phyloP scores from a whole-genome alignment of 441 rosid genomes.

The Populus hybrid region DNA sequence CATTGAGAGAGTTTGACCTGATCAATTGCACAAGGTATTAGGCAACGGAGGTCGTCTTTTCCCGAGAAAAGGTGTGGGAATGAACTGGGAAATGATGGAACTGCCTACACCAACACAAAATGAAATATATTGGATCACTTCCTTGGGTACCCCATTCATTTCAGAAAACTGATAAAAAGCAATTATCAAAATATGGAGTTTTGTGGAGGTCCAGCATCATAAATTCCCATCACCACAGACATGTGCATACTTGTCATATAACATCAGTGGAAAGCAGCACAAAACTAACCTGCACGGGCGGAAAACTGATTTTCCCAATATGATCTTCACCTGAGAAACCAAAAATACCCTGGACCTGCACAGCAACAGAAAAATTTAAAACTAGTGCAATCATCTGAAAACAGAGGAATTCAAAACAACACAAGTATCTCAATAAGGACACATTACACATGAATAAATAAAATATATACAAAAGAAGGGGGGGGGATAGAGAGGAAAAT shows the following conservation, averaged over 20 bases:
- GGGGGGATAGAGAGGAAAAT: background rate
- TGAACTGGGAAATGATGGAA: conserved; percentile 87
- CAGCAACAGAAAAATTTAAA: conserved; percentile 13
- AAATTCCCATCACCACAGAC: background rate
- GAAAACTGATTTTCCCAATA: conserved; percentile 90
- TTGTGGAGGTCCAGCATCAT: background rate
- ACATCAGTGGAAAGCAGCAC: conserved; percentile 9
- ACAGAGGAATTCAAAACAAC: background rate
- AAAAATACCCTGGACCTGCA: conserved; percentile 79
- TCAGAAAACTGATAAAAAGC: background rate
- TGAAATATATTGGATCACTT: conserved; percentile 7
- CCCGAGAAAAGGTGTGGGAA: conserved; percentile 81
- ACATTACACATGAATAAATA: background rate
- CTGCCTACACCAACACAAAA: conserved; percentile 57
- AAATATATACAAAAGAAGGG: background rate
- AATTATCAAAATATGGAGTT: background rate
- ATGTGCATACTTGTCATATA: background rate
- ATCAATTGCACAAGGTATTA: conserved; percentile 96
- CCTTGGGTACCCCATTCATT: background rate
- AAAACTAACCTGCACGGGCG: conserved; percentile 68
- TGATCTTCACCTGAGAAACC: conserved; percentile 94
- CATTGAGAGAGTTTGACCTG: conserved; percentile 45
- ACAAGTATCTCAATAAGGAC: background rate
- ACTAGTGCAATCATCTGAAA: background rate
- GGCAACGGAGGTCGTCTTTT: conserved; percentile 65